A percentile compares a stretch with the other conserved stretches of the same genome.
These are phyloP conservation scores for Mytilinidion resinicola DNA, from an alignment of 495 filamentous ascomycete species.

Conservation along the genomic window DNA sequence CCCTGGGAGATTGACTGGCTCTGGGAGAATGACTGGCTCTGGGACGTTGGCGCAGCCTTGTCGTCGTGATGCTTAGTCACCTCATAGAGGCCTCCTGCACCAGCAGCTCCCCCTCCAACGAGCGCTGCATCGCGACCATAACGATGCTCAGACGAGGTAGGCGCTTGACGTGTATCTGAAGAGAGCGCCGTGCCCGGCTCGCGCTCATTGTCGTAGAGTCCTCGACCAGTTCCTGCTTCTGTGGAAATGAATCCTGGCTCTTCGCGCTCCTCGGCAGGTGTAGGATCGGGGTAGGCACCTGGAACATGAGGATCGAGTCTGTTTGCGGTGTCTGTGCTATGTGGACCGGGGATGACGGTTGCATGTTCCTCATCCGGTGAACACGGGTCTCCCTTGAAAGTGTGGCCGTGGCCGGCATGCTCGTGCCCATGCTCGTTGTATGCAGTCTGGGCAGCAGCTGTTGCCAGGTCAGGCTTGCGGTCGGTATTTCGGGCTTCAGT, in stretches of 20 bases:
- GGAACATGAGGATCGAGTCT: slow-evolving; percentile 25
- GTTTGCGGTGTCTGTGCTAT: slow-evolving; percentile 24
- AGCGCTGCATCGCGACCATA: slow-evolving; percentile 28
- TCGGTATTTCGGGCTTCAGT: background rate
- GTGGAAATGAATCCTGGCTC: background rate
- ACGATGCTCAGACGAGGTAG: slow-evolving; percentile 10
- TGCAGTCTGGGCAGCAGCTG: background rate
- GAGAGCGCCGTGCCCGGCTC: no score
- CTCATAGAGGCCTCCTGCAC: slow-evolving; percentile 16
- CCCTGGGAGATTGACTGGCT: no score
- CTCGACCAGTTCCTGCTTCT: no score
- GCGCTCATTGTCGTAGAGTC: no score
- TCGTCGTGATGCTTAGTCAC: slow-evolving; percentile 10
- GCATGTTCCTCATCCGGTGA: background rate
- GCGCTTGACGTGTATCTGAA: no score
- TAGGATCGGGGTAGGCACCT: slow-evolving; percentile 21
- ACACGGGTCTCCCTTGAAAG: slow-evolving; percentile 17
- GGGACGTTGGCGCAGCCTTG: slow-evolving; percentile 3
- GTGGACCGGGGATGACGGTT: slow-evolving; percentile 7
- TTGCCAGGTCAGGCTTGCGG: slow-evolving; percentile 4
- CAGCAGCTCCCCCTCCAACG: slow-evolving; percentile 19
- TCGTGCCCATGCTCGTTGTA: slow-evolving; percentile 9
- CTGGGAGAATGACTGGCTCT: background rate
- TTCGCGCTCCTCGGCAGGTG: slow-evolving; percentile 5
- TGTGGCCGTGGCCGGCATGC: slow-evolving; percentile 14